phyloP scores from a whole-genome alignment of 1,284 basidiomycete genomes.

The Gomphus bonarii region DNA sequence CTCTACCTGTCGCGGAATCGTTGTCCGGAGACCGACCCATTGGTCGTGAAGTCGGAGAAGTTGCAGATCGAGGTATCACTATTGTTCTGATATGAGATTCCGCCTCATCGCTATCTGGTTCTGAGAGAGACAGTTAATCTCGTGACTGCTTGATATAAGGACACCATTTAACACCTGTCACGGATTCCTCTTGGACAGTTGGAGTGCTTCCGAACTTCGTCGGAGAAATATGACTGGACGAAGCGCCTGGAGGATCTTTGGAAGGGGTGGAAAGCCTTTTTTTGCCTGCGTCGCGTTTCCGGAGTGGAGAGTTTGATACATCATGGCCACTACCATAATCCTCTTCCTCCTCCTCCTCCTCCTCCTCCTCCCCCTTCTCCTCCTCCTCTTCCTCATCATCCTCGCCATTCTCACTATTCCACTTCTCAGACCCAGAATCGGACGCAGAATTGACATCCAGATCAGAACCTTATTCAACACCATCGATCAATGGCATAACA shows the following conservation, averaged over 20 bases:
- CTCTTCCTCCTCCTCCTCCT: constrained; percentile 3
- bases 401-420: constrained; percentile 13
- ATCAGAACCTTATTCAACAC: constrained; percentile 10
- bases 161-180: background rate
- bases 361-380: constrained; percentile 6
- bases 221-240: background rate
- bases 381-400: constrained; percentile 9
- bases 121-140: background rate
- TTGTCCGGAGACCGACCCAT: background rate
- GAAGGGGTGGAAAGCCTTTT: background rate
- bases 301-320: background rate
- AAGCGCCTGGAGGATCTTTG: background rate
- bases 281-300: background rate
- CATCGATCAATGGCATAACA: background rate
- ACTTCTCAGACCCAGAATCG: constrained; percentile 11
- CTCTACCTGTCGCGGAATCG: constrained; percentile 6
- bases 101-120: constrained; percentile 1
- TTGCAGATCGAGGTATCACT: background rate
- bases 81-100: background rate
- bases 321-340: constrained; percentile 5
- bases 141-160: background rate
- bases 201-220: background rate
- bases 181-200: background rate
- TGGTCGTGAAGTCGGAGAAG: background rate
- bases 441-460: constrained; percentile 11